phyloP scores from a whole-genome alignment of 805 yeast species.

The Cyberlindnera petersonii region DNA sequence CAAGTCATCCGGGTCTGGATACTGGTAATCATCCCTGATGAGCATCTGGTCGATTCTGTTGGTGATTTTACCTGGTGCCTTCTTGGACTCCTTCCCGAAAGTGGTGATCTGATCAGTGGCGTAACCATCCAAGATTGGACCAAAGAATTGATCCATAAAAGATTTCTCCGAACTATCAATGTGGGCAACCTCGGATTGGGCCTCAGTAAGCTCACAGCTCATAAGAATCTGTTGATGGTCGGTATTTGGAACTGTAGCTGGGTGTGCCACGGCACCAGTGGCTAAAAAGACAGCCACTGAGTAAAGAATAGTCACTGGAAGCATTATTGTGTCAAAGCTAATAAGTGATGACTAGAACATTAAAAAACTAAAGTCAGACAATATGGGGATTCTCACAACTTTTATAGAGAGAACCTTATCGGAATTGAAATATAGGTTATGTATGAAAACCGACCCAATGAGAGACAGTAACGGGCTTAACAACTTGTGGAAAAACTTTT shows the following conservation, averaged over 20 bases:
- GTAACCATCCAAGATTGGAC: slow-evolving; percentile 31
- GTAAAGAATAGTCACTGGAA: slow-evolving; percentile 18
- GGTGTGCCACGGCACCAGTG: slow-evolving; percentile 17
- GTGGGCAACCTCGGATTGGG: slow-evolving; percentile 1
- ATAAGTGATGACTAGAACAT: too few relatives aligned
- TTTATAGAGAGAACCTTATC: too few relatives aligned
- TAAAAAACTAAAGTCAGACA: too few relatives aligned
- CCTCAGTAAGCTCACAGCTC: slow-evolving; percentile 19
- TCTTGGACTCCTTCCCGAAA: slow-evolving; percentile 26
- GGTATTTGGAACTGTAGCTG: slow-evolving; percentile 22
- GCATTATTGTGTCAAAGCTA: slow-evolving; percentile 11
- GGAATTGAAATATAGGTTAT: too few relatives aligned
- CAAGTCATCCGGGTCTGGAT: slow-evolving; percentile 36
- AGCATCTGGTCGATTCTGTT: slow-evolving; percentile 30
- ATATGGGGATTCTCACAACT: not conserved
- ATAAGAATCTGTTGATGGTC: slow-evolving; percentile 24
- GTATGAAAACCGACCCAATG: too few relatives aligned
- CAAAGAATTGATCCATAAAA: slow-evolving; percentile 34
- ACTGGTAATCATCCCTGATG: slow-evolving; percentile 31
- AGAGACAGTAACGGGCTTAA: too few relatives aligned
- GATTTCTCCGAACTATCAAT: slow-evolving; percentile 23
- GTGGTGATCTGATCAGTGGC: slow-evolving; percentile 23
- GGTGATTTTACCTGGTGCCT: slow-evolving; percentile 28
- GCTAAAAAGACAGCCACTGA: slow-evolving; percentile 16
- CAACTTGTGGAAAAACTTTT: too few relatives aligned